Evolutionary conservation across 805 yeast genomes (phyloP), one percentile per base, ranked within the genome.

Genomic region (Isabelozyma rhagii): DNA sequence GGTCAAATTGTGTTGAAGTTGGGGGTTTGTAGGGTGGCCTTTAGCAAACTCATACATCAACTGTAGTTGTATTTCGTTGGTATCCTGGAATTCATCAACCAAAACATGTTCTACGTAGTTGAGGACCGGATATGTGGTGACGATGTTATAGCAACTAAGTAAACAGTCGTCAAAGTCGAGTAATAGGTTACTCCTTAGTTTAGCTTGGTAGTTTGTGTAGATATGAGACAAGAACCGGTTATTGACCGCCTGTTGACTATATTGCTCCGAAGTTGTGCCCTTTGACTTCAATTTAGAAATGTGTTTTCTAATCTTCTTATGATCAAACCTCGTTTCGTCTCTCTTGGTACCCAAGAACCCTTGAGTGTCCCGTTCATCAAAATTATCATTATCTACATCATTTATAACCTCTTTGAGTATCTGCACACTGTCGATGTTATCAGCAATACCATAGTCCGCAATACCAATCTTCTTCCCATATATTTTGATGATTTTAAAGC

Each of bases 11-110:
- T 82, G 63, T 38, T 72, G 74, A 15, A 61, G 41, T 5, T 42
- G 28, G 6, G 52, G 28, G 15, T 67, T 63, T 3, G 65, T 58
- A 39, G 78, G 71, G 50, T 64, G 60, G 8, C 72, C 72, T 40
- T 51, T 49, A 2, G 77, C 72, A 58, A 74, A 71, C 45, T 72
- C 68, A 52, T 77, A 78, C 74, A 89, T 78, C 43, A 94, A 70
- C 48, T 82, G 80, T 54, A 90, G 73, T 62, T 93, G 98, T 14
- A 90, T 75, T 36, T 73, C 73, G 57, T 87, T 89, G 0, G 97
- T 91, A 59, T 94, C 99, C 68, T 93, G 98, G 59, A 91, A 93
- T 67, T 93, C 99, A 68, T 93, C 99, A 6, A 94, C 89, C 15
- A 93, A 71, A 0, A 91, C 90, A 58, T 90, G 94, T 53, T 81